These are phyloP conservation scores for Elaeis guineensis DNA, from an alignment of 176 grass and related monocot species.

Conservation along the genomic window DNA sequence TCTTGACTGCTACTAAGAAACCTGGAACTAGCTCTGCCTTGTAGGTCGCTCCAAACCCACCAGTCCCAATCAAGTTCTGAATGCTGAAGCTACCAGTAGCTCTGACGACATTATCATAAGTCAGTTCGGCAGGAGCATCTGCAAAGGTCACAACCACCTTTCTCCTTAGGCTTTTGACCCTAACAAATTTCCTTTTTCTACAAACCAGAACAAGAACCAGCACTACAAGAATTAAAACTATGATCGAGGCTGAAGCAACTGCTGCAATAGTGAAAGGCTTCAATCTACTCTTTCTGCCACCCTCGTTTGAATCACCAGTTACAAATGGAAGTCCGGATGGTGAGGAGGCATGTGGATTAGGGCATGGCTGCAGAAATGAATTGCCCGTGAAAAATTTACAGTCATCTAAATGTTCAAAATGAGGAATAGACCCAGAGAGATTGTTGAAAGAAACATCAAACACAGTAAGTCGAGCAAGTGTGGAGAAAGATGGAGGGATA, in stretches of 20 bases:
- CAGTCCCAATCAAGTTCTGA: constrained; percentile 55
- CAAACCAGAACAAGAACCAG: constrained; percentile 31
- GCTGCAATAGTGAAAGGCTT: constrained; percentile 31
- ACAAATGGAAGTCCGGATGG: neutral
- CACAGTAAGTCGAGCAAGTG: constrained; percentile 21
- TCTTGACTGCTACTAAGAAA: constrained; percentile 56
- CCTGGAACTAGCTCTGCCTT: constrained; percentile 51
- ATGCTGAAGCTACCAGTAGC: constrained; percentile 57
- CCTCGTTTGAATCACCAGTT: constrained; percentile 8
- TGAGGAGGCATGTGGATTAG: constrained; percentile 15
- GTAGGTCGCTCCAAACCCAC: constrained; percentile 62
- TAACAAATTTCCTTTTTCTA: constrained; percentile 39
- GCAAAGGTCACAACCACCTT: constrained; percentile 44
- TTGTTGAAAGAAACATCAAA: constrained; percentile 62
- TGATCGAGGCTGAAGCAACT: constrained; percentile 18
- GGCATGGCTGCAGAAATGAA: constrained; percentile 29
- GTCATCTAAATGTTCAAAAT: constrained; percentile 30
- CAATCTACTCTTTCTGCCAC: constrained; percentile 16
- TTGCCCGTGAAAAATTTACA: constrained; percentile 48
- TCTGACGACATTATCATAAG: constrained; percentile 44
- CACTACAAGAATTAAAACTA: constrained; percentile 31
- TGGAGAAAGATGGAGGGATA: constrained; percentile 38
- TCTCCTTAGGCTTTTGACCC: constrained; percentile 27
- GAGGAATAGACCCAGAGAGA: constrained; percentile 52
- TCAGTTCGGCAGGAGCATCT: constrained; percentile 41